phyloP scores from a whole-genome alignment of 768 basidiomycete genomes.

The Trametes coccinea region DNA sequence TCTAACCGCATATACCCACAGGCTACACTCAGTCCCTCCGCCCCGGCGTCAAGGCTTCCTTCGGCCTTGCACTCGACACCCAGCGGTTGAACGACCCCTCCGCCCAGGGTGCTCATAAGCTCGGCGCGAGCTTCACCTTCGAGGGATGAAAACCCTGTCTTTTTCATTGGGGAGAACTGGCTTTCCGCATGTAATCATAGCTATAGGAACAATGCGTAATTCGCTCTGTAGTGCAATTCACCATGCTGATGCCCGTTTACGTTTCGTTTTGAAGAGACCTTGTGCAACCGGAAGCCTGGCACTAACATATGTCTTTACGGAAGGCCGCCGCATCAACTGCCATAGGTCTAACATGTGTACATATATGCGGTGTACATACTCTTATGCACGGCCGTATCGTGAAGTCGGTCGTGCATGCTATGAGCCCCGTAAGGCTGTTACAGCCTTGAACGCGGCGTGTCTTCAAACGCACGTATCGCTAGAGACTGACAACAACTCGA shows the following conservation, averaged over 20 bases:
- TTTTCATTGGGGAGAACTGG: conserved; percentile 4
- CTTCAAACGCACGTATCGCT: no score
- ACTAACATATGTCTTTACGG: no score
- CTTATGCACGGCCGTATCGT: no score
- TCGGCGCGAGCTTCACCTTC: conserved; percentile 73
- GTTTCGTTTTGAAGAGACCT: neutral
- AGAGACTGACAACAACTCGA: no score
- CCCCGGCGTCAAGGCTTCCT: conserved; percentile 88
- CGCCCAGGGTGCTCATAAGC: conserved; percentile 72
- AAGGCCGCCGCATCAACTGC: no score
- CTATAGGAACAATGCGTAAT: conserved; percentile 22
- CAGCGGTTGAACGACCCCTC: conserved; percentile 80
- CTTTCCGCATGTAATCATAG: conserved; percentile 19
- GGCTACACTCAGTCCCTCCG: conserved; percentile 93
- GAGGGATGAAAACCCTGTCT: conserved; percentile 42
- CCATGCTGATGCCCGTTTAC: neutral
- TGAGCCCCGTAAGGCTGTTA: no score
- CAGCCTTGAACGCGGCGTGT: no score
- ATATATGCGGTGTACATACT: no score
- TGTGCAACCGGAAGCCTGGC: no score
- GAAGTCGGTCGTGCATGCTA: no score
- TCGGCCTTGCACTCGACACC: conserved; percentile 95
- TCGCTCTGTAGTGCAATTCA: conserved; percentile 17
- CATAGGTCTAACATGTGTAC: no score
- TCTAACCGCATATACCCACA: conserved; percentile 28